phyloP scores from a whole-genome alignment of 805 yeast species.

The Myxozyma sirexii region DNA sequence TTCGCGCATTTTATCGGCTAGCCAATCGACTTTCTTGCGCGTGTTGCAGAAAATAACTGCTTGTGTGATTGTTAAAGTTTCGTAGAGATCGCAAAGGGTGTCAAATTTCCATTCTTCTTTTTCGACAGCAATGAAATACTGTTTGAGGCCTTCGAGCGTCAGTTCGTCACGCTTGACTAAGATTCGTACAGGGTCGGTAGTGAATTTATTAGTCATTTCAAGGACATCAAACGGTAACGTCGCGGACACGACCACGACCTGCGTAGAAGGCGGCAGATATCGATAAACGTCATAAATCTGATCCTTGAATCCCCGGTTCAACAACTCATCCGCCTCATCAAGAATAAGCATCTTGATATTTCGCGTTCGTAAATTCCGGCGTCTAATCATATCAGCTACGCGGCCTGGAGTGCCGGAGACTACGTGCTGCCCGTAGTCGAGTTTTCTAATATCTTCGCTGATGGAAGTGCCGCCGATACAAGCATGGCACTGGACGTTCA shows the following conservation, averaged over 20 bases:
- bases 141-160: constrained; percentile 93
- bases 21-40: constrained; percentile 88
- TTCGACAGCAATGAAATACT: constrained; percentile 86
- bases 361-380: constrained; percentile 79
- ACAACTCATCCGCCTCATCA: constrained; percentile 98
- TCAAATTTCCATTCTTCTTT: constrained; percentile 94
- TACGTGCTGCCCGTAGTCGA: constrained; percentile 84
- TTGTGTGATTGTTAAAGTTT: constrained; percentile 92
- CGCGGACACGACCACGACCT: constrained; percentile 93
- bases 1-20: constrained; percentile 70
- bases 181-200: constrained; percentile 92
- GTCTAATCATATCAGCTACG: constrained; percentile 92
- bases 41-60: constrained; percentile 98
- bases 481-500: constrained; percentile 91
- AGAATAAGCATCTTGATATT: constrained; percentile 89
- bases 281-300: constrained; percentile 93
- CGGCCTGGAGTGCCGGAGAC: constrained; percentile 99
- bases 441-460: constrained; percentile 82
- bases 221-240: constrained; percentile 92
- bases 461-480: constrained; percentile 96
- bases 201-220: constrained; percentile 87
- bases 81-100: constrained; percentile 91
- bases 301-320: constrained; percentile 89
- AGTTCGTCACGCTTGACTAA: constrained; percentile 94
- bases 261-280: constrained; percentile 83